These are phyloP conservation scores for Nitzschia sp. DNA, from an alignment of 108 stramenopile species.

Conservation along the genomic window DNA sequence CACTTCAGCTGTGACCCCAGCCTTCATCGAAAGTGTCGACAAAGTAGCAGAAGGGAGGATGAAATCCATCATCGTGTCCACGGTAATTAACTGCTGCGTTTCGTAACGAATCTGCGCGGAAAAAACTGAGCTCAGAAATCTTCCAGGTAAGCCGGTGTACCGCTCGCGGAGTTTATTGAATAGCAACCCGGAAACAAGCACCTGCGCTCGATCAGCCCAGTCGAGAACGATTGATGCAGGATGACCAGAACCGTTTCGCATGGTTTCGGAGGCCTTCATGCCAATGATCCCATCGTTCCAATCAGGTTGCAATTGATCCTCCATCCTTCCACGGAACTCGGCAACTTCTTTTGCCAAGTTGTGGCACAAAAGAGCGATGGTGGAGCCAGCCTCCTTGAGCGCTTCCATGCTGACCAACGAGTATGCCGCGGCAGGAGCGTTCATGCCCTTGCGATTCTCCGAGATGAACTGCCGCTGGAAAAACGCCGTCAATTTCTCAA, in stretches of 20 bases:
- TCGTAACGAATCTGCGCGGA: slow-evolving; percentile 70
- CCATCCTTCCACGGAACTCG: slow-evolving; percentile 49
- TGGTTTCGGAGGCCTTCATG: slow-evolving; percentile 43
- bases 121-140: slow-evolving; percentile 70
- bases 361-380: slow-evolving; percentile 68
- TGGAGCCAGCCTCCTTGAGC: slow-evolving; percentile 74
- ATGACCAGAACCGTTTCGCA: slow-evolving; percentile 40
- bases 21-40: slow-evolving; percentile 37
- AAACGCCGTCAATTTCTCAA: slow-evolving; percentile 57
- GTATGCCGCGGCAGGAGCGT: slow-evolving; percentile 28
- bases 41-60: slow-evolving; percentile 53
- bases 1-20: slow-evolving; percentile 59
- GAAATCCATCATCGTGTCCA: slow-evolving; percentile 64
- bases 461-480: slow-evolving; percentile 88
- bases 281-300: slow-evolving; percentile 72
- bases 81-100: slow-evolving; percentile 61
- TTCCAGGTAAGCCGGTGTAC: slow-evolving; percentile 56
- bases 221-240: slow-evolving; percentile 48
- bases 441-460: slow-evolving; percentile 57
- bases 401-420: slow-evolving; percentile 71
- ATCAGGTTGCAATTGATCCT: slow-evolving; percentile 50
- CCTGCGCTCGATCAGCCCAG: slow-evolving; percentile 64
- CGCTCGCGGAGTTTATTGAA: slow-evolving; percentile 60
- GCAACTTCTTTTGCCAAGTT: slow-evolving; percentile 65
- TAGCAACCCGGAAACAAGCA: slow-evolving; percentile 40